Evolutionary conservation across 2,329 filamentous ascomycete genomes (phyloP).

Genomic region (Botryotinia convoluta): DNA sequence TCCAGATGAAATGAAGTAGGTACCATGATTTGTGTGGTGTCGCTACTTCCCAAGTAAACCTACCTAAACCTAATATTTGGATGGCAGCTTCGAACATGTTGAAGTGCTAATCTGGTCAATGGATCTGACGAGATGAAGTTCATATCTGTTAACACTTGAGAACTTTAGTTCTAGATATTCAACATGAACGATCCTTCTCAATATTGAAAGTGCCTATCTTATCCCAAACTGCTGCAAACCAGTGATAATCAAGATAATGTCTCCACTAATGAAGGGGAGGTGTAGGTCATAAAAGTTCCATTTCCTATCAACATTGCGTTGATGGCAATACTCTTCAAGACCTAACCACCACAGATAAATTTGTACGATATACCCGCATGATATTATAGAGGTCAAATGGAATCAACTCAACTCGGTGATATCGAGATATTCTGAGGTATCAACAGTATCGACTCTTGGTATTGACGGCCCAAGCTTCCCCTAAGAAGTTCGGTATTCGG

Average conservation of each 20-base stretch:
- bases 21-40: neutral
- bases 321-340: neutral
- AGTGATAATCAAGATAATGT: neutral
- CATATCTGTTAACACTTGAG: too few relatives aligned
- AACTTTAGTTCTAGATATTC: neutral
- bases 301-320: neutral
- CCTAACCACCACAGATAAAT: neutral
- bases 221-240: neutral
- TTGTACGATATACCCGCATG: neutral
- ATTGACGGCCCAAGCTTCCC: constrained; percentile 6
- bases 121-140: neutral
- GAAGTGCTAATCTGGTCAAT: neutral
- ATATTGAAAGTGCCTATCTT: neutral
- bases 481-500: neutral
- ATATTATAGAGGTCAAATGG: neutral
- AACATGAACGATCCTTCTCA: neutral
- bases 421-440: neutral
- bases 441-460: neutral
- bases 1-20: neutral
- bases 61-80: neutral
- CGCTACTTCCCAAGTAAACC: neutral
- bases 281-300: neutral
- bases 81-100: neutral
- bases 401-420: neutral
- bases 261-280: neutral